phyloP scores from a whole-genome alignment of 495 filamentous ascomycete species.

The Penicillium silybi region DNA sequence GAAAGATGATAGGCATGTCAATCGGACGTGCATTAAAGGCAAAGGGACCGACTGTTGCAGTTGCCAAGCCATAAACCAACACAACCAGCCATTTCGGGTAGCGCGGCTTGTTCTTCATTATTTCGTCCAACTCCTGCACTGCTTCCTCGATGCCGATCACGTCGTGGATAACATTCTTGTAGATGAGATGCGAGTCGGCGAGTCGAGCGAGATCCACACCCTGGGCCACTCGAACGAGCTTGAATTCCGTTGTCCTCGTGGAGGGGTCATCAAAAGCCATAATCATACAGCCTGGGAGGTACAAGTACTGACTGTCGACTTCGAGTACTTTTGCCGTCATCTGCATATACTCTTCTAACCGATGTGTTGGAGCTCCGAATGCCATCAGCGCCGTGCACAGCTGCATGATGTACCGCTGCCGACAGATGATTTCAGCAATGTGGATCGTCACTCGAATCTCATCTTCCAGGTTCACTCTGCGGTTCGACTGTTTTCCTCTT shows the following conservation, averaged over 20 bases:
- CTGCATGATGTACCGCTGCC: constrained; percentile 79
- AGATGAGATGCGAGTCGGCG: constrained; percentile 76
- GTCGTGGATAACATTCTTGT: constrained; percentile 89
- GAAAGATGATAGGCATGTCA: constrained; percentile 80
- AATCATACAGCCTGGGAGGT: constrained; percentile 89
- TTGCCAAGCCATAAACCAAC: constrained; percentile 73
- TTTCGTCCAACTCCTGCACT: constrained; percentile 59
- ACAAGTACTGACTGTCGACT: constrained; percentile 84
- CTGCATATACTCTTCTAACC: constrained; percentile 77
- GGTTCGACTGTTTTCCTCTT: constrained; percentile 20
- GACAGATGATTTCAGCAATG: constrained; percentile 74
- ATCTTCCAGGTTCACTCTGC: constrained; percentile 36
- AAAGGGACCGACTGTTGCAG: constrained; percentile 73
- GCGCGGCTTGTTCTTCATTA: constrained; percentile 62
- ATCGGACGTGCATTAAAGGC: constrained; percentile 79
- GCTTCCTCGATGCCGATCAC: constrained; percentile 79
- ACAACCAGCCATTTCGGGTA: constrained; percentile 65
- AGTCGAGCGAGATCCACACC: constrained; percentile 80
- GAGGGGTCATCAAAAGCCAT: constrained; percentile 85
- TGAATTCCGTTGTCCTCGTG: constrained; percentile 85
- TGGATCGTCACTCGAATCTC: constrained; percentile 78
- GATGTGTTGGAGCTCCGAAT: constrained; percentile 70
- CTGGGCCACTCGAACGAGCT: constrained; percentile 69
- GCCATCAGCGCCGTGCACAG: constrained; percentile 80
- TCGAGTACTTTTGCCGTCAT: constrained; percentile 83